phyloP scores from a whole-genome alignment of 192 early-diverging fungal species.

The Backusella parvicylindrica region DNA sequence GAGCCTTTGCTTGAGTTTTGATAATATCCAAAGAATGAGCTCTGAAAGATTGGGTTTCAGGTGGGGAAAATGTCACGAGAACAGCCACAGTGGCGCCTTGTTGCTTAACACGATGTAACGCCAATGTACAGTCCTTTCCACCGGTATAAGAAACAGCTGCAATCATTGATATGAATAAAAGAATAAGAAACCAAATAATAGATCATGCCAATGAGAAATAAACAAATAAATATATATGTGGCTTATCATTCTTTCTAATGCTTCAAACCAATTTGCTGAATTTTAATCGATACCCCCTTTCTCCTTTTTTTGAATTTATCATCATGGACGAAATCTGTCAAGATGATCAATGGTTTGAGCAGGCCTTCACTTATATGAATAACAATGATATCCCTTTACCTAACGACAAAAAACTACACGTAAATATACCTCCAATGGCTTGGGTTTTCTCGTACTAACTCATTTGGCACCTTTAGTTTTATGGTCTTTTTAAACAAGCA shows the following conservation, averaged over 20 bases:
- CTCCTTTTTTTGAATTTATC: neutral
- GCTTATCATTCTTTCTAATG: neutral
- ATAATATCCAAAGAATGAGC: constrained; percentile 50
- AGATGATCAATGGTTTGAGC: constrained; percentile 24
- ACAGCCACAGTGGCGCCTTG: constrained; percentile 36
- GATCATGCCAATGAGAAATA: neutral
- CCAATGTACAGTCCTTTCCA: constrained; percentile 59
- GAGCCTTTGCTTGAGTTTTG: constrained; percentile 41
- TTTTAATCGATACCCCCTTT: neutral
- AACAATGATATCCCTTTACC: constrained; percentile 10
- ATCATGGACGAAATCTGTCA: constrained; percentile 12
- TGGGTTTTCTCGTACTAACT: neutral
- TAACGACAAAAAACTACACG: constrained; percentile 27
- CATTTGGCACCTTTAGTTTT: constrained; percentile 27
- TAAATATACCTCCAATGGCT: too few relatives aligned
- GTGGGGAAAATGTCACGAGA: constrained; percentile 49
- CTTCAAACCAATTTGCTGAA: neutral
- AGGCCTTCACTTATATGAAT: constrained; percentile 20
- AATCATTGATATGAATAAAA: neutral
- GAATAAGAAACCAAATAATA: neutral
- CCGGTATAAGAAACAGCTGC: constrained; percentile 59
- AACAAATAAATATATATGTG: neutral
- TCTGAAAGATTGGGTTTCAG: constrained; percentile 44
- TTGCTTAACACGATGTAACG: constrained; percentile 38
- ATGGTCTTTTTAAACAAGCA: constrained; percentile 49